Evolutionary conservation across 495 filamentous ascomycete genomes (phyloP).

Genomic region (Aspergillus conjunctus): DNA sequence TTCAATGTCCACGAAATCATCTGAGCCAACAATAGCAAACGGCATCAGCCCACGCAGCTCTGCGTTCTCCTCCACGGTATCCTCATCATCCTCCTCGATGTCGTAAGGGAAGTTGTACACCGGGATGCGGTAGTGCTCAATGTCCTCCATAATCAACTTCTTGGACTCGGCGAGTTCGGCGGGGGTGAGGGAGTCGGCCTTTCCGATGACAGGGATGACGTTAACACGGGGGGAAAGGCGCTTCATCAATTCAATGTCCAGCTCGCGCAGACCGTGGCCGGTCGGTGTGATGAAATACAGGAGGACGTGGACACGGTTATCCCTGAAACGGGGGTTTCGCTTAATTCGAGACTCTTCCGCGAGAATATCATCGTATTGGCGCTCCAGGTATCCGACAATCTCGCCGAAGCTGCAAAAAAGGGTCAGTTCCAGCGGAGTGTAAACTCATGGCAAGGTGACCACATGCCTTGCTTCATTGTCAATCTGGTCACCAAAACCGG

Average conservation of each 20-base stretch:
- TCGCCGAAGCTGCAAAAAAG: constrained; percentile 74
- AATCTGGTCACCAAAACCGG: constrained; percentile 97
- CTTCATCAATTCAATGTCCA: constrained; percentile 99
- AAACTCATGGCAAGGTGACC: constrained; percentile 9
- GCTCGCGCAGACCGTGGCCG: constrained; percentile 95
- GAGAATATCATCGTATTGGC: constrained; percentile 98
- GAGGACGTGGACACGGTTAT: constrained; percentile 96
- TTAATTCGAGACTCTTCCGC: constrained; percentile 99
- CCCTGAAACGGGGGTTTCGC: constrained; percentile 98
- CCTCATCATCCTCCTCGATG: constrained; percentile 98
- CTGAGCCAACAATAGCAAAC: constrained; percentile 96
- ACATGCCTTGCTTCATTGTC: constrained; percentile 96
- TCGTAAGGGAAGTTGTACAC: constrained; percentile 99
- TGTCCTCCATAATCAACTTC: constrained; percentile 99
- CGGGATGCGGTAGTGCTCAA: constrained; percentile 98
- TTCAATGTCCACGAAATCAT: constrained; percentile 91
- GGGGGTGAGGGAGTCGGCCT: constrained; percentile 95
- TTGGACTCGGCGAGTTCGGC: constrained; percentile 97
- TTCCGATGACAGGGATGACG: constrained; percentile 98
- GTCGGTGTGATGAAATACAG: constrained; percentile 99
- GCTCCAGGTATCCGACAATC: constrained; percentile 95
- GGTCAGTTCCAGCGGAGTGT: constrained; percentile 30
- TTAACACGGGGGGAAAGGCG: constrained; percentile 97
- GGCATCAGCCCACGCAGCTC: constrained; percentile 97
- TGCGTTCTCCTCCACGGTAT: constrained; percentile 98